Evolutionary conservation across 2,329 filamentous ascomycete genomes (phyloP).

Genomic region (Dendryphion nanum): DNA sequence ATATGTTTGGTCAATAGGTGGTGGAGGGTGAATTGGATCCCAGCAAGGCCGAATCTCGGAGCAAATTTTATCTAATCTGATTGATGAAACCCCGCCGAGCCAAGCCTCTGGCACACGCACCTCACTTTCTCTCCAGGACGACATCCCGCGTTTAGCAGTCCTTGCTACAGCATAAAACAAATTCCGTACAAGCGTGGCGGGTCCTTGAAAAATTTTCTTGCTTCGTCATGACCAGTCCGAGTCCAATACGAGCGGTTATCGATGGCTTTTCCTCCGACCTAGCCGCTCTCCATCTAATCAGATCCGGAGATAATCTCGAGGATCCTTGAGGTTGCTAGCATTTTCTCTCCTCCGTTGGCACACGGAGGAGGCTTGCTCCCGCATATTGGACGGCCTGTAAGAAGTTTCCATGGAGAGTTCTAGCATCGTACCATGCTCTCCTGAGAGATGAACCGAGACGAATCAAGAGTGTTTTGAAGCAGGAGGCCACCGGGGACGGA

Average conservation of each 20-base stretch:
- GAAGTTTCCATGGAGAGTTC: too few relatives aligned
- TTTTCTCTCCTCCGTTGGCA: too few relatives aligned
- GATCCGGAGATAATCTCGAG: constrained; percentile 29
- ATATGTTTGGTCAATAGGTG: constrained; percentile 9
- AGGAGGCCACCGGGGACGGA: too few relatives aligned
- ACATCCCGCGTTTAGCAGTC: background rate
- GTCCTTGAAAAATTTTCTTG: constrained; percentile 25
- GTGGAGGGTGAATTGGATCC: constrained; percentile 11
- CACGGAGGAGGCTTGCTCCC: too few relatives aligned
- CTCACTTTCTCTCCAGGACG: too few relatives aligned
- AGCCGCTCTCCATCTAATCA: constrained; percentile 23
- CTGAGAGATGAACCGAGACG: too few relatives aligned
- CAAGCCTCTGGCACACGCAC: constrained; percentile 2
- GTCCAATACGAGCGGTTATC: constrained; percentile 4
- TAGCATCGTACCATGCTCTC: constrained; percentile 32
- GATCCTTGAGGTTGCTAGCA: constrained; percentile 9
- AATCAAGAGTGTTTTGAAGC: too few relatives aligned
- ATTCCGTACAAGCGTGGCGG: constrained; percentile 23
- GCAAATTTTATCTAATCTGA: constrained; percentile 29
- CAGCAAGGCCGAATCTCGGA: constrained; percentile 19
- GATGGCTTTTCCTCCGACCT: constrained; percentile 9
- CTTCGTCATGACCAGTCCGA: constrained; percentile 20
- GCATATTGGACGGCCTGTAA: too few relatives aligned
- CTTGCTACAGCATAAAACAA: constrained; percentile 1
- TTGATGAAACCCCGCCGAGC: constrained; percentile 18